Evolutionary conservation across 2,329 filamentous ascomycete genomes (phyloP).

Genomic region (Xylaria sp.): DNA sequence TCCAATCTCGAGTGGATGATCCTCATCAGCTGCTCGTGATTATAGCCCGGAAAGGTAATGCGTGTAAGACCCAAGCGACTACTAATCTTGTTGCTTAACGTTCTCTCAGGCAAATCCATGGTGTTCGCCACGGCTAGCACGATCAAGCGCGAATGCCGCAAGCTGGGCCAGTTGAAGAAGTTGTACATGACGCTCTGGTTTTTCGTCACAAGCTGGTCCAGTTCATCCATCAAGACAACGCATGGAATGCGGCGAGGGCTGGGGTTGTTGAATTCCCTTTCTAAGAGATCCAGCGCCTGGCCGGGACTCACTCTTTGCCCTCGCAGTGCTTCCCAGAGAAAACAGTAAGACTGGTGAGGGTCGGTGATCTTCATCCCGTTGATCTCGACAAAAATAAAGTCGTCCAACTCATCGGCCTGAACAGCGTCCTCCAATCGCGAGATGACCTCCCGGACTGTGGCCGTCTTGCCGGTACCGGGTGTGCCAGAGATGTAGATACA

Average conservation of each 20-base stretch:
- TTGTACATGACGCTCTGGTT: constrained; percentile 99
- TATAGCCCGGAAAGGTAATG: constrained; percentile 96
- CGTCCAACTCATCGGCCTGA: constrained; percentile 83
- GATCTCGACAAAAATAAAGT: constrained; percentile 99
- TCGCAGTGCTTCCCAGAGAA: constrained; percentile 93
- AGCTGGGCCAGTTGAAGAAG: constrained; percentile 97
- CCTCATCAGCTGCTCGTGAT: constrained; percentile 92
- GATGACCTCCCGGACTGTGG: constrained; percentile 92
- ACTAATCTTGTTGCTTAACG: constrained; percentile 96
- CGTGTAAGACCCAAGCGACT: constrained; percentile 83
- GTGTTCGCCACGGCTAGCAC: constrained; percentile 97
- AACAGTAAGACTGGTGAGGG: constrained; percentile 89
- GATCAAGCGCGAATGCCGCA: constrained; percentile 86
- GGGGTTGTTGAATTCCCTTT: constrained; percentile 87
- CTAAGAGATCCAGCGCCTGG: constrained; percentile 84
- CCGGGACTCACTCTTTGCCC: constrained; percentile 87
- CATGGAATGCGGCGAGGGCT: constrained; percentile 88
- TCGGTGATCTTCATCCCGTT: constrained; percentile 99
- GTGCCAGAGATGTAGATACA: constrained; percentile 99
- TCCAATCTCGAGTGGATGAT: constrained; percentile 94
- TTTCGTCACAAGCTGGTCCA: constrained; percentile 95
- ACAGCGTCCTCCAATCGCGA: constrained; percentile 84
- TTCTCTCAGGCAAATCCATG: constrained; percentile 95
- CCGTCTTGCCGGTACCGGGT: constrained; percentile 94
- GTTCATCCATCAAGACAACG: constrained; percentile 96